Evolutionary conservation across 202 grass and related monocot species (phyloP), one percentile per base, ranked within the genome.

Genomic region (Digitaria exilis): DNA sequence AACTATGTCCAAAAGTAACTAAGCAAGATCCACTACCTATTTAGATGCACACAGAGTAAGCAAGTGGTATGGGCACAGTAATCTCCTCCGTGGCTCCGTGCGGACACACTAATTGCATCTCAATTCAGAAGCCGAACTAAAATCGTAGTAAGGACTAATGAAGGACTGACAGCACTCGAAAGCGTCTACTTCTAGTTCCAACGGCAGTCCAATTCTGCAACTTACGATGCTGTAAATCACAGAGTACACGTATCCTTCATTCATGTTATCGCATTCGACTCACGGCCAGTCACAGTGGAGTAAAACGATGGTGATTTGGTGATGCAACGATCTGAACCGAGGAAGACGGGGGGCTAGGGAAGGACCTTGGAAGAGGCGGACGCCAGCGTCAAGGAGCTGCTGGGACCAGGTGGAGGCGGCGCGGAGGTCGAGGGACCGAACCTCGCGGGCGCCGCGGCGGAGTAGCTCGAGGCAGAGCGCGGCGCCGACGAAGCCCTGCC

Each of bases 401-500:
- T 71, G 29, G 28, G 87, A 89, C 92, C 90, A 95, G 32, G 85
- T 5, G 73, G 95, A 95, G 64, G 87, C 65, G 14, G 68, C 30
- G 66, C 89, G 89, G 69, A 80, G 79, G 63, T 98, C 95, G 84
- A 98, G 75, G 79, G 90, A 95, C 1, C 95, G 87, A 21, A 98
- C 95, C 87, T 95, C 95, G 39, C 75, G 61, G 67, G 92, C 92
- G 8, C n/a, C 92, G 56, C 90, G 89, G 83, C 81, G 89, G 54
- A 87, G 73, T 35, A 94, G 89, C 75, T 97, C 90, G 14, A 87
- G 77, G 94, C 90, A 94, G 50, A 97, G 90, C 14, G 89, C 85
- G 21, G 91, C 76, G 28, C 91, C 94, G 11, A 97, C 80, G 78
- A 94, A 94, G 13, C 94, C 91, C 82, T 81, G 77, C 12, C 94